Percentiles rank a stretch among this genome's conserved stretches.
These are phyloP conservation scores for Microsporum canis DNA, from an alignment of 2,329 filamentous ascomycete genomes.

Conservation along the genomic window DNA sequence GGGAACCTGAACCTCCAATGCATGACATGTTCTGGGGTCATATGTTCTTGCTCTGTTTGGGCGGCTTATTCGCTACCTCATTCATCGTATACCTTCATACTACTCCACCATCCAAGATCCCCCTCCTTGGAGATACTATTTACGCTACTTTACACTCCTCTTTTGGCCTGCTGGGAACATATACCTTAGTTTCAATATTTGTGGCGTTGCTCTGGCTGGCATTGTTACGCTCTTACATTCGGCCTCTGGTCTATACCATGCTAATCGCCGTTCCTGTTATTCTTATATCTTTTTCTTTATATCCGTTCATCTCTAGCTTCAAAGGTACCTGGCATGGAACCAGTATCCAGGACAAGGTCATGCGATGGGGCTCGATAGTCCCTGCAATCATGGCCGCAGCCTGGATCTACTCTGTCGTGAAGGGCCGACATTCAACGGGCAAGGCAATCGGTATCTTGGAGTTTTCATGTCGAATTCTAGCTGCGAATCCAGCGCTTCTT, in stretches of 20 bases:
- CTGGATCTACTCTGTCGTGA: conserved; percentile 76
- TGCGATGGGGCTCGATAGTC: conserved; percentile 76
- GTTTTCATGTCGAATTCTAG: conserved; percentile 78
- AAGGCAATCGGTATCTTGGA: conserved; percentile 83
- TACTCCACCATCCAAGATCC: conserved; percentile 52
- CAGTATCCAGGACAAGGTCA: conserved; percentile 72
- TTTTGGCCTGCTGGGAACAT: conserved; percentile 78
- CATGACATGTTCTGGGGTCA: conserved; percentile 91
- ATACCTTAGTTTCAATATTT: conserved; percentile 79
- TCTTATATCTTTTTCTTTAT: conserved; percentile 78
- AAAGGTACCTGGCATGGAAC: conserved; percentile 62
- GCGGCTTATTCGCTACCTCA: conserved; percentile 75
- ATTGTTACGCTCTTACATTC: conserved; percentile 73
- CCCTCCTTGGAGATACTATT: conserved; percentile 74
- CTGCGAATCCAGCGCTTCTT: conserved; percentile 71
- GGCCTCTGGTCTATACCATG: conserved; percentile 68
- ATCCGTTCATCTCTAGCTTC: conserved; percentile 83
- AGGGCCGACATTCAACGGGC: conserved; percentile 66
- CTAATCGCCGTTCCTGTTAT: conserved; percentile 76
- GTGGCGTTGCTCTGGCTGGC: conserved; percentile 88
- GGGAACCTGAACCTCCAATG: conserved; percentile 57
- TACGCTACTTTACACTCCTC: conserved; percentile 81
- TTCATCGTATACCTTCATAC: conserved; percentile 87
- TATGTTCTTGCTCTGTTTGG: conserved; percentile 74
- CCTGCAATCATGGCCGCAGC: conserved; percentile 61